Base-by-base conservation (phyloP, 352 stramenopile species). In the Lagenidium giganteum region DNA sequence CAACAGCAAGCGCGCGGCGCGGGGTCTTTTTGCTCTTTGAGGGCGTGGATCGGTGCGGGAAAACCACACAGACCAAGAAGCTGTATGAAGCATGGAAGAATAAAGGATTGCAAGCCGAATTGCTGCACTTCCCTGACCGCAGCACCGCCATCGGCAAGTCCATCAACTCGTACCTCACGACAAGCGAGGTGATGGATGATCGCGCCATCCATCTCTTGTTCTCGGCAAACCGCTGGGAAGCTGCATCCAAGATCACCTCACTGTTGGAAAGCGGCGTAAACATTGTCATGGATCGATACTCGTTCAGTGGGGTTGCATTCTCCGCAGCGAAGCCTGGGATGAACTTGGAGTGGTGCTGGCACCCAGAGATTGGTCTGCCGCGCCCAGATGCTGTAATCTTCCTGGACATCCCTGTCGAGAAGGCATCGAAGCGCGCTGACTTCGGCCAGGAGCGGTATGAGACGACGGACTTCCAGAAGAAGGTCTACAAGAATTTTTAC, bases 11-110 rank as follows among this genome's bases (percentile, higher is more conserved):
- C n/a, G 20, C 28, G 30, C 42, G 37, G n/a, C 92, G 97, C 38
- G 97, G 96, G 23, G 88, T 95, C 20, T 98, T 99, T 53, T 94
- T 99, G 51, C 74, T 99, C 21, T 94, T 99, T 51, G 97, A 99
- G 71, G 97, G 97, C 53, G 87, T 99, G 7, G 97, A 99, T 67
- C 79, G 96, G 30, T 98, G 95, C 66, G 97, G 97, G 49, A 99
- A 99, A 79, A 99, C 96, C 13, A 99, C 97, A 27, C 97, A 99
- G 89, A 96, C 86, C n/a, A 83, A 83, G 41, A 64, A 91, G 28
- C 73, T 98, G 20, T 73, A 93, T 25, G 59, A 97, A 25, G 38
- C 51, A 3, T 53, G 97, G 6, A 45, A 53, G 12, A 16, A 42
- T 0, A 16, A 43, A 0, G 57, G 59, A 32, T 39, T 54, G 7